phyloP scores from a whole-genome alignment of 768 basidiomycete genomes.

The Phlebiopsis gigantea region DNA sequence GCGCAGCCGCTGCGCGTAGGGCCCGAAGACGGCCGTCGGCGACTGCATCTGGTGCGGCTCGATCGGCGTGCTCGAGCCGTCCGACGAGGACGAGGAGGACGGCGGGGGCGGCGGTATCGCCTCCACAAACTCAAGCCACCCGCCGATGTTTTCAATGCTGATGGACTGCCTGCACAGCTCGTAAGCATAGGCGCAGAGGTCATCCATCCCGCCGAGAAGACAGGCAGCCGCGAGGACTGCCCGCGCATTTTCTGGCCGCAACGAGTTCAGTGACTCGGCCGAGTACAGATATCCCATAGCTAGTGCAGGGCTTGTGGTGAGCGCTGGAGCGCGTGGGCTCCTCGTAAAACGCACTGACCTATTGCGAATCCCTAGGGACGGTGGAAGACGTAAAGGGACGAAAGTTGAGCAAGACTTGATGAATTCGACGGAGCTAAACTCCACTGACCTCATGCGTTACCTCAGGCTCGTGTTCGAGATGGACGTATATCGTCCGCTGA shows the following conservation, averaged over 20 bases:
- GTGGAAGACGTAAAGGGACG: not conserved
- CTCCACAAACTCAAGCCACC: constrained; percentile 78
- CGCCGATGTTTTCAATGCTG: constrained; percentile 63
- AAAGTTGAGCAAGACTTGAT: not conserved
- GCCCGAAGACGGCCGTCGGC: constrained; percentile 61
- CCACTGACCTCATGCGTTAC: constrained; percentile 75
- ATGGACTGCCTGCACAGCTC: constrained; percentile 73
- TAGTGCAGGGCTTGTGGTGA: constrained; percentile 21
- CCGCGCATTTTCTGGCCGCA: constrained; percentile 77
- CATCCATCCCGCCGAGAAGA: constrained; percentile 83
- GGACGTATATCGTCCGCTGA: constrained; percentile 67
- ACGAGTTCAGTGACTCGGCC: constrained; percentile 57
- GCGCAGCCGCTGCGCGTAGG: constrained; percentile 68
- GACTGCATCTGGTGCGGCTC: constrained; percentile 29
- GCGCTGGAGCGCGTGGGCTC: not conserved
- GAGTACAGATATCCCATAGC: constrained; percentile 83
- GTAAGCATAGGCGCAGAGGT: constrained; percentile 76
- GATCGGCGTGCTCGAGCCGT: constrained; percentile 45
- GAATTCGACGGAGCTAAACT: not conserved
- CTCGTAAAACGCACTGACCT: constrained; percentile 35
- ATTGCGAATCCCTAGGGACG: constrained; percentile 63
- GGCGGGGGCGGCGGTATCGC: constrained; percentile 38
- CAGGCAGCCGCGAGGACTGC: constrained; percentile 82
- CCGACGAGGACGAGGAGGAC: constrained; percentile 38
- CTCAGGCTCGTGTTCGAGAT: constrained; percentile 73